phyloP scores from a whole-genome alignment of 148 eudicot genomes.

The Cornus florida region DNA sequence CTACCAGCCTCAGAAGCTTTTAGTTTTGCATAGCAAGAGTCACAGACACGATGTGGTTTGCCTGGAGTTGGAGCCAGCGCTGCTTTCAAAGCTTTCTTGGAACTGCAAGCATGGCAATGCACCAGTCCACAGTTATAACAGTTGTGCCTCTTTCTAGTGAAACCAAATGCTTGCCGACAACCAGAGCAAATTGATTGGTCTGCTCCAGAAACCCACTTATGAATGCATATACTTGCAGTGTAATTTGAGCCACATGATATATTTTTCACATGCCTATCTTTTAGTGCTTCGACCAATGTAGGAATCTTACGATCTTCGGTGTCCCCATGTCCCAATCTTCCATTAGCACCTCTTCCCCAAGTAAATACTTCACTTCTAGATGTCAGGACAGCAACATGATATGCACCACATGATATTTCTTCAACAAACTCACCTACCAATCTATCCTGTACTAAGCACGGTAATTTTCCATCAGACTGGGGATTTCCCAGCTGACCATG shows the following conservation, averaged over 20 bases:
- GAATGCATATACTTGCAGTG: slow-evolving; percentile 68
- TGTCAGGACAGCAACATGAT: slow-evolving; percentile 65
- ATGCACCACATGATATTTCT: slow-evolving; percentile 70
- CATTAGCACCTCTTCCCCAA: slow-evolving; percentile 82
- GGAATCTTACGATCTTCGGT: slow-evolving; percentile 64
- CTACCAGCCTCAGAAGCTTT: slow-evolving; percentile 41
- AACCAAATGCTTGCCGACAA: slow-evolving; percentile 75
- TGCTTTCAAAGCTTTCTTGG: slow-evolving; percentile 64
- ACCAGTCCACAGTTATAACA: slow-evolving; percentile 77
- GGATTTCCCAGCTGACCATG: slow-evolving; percentile 76
- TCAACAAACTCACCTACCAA: slow-evolving; percentile 75
- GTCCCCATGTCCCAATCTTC: slow-evolving; percentile 78
- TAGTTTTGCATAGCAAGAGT: slow-evolving; percentile 65
- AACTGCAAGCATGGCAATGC: slow-evolving; percentile 73
- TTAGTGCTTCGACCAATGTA: slow-evolving; percentile 64
- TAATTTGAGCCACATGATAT: slow-evolving; percentile 71
- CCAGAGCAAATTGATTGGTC: slow-evolving; percentile 78
- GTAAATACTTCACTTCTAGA: slow-evolving; percentile 80
- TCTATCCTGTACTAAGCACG: slow-evolving; percentile 69
- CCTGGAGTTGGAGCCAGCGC: slow-evolving; percentile 83
- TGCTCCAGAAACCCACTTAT: slow-evolving; percentile 78
- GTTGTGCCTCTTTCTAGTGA: slow-evolving; percentile 70
- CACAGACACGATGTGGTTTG: slow-evolving; percentile 85
- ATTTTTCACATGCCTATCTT: slow-evolving; percentile 64
- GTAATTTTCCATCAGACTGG: slow-evolving; percentile 55